Percentiles rank a stretch among this genome's conserved stretches.
phyloP scores from a whole-genome alignment of 352 stramenopile species.

The Phytopythium delawarense region DNA sequence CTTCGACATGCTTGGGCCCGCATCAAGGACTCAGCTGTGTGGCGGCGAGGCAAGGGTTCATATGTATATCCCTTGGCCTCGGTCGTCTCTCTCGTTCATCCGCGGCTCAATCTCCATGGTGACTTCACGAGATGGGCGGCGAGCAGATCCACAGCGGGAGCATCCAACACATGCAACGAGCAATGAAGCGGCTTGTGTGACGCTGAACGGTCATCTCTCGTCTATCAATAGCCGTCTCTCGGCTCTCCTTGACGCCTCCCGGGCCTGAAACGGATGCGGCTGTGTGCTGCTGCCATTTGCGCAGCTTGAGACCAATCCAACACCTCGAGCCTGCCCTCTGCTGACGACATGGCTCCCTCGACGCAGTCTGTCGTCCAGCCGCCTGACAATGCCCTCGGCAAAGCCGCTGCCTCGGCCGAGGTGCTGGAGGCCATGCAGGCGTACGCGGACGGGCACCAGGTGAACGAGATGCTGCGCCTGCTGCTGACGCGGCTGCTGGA shows the following conservation, averaged over 20 bases:
- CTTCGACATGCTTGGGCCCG: too few relatives aligned
- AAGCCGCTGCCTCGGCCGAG: slow-evolving; percentile 19
- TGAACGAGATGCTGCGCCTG: slow-evolving; percentile 60
- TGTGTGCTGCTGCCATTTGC: background rate
- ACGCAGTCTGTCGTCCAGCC: slow-evolving; percentile 31
- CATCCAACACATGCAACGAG: too few relatives aligned
- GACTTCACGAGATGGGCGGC: too few relatives aligned
- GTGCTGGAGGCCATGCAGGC: slow-evolving; percentile 54
- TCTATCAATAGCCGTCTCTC: background rate
- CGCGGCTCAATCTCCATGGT: background rate
- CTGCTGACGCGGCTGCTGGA: slow-evolving; percentile 56
- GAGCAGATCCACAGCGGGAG: background rate
- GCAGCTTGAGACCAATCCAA: background rate
- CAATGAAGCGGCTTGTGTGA: background rate
- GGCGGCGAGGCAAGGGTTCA: too few relatives aligned
- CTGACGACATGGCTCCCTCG: slow-evolving; percentile 16
- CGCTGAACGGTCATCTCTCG: background rate
- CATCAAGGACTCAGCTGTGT: too few relatives aligned
- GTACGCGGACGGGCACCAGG: slow-evolving; percentile 53
- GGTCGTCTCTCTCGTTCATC: background rate
- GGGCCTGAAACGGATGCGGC: background rate
- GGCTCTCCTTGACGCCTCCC: background rate
- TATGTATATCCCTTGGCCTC: too few relatives aligned
- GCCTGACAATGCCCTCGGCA: slow-evolving; percentile 12
- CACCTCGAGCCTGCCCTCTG: background rate